Percentiles rank a stretch among this genome's conserved stretches.
Evolutionary conservation across 2,329 filamentous ascomycete genomes (phyloP).

Genomic region (Sphaerulina populicola): DNA sequence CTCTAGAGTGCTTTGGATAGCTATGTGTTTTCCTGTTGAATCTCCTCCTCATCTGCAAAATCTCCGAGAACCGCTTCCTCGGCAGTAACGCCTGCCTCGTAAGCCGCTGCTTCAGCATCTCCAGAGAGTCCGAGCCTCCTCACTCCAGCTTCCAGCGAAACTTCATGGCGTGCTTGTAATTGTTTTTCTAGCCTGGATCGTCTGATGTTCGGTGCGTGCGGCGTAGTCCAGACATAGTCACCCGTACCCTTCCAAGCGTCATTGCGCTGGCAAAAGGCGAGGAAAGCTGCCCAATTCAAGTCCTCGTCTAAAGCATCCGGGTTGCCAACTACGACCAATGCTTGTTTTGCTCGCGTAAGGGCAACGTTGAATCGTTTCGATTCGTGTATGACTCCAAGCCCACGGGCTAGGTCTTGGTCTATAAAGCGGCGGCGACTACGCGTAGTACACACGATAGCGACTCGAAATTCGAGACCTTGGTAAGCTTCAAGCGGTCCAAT

Average conservation of each 20-base stretch:
- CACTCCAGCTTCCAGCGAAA: background rate
- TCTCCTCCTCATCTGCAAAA: background rate
- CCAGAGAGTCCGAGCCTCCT: conserved; percentile 4
- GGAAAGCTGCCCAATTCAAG: conserved; percentile 21
- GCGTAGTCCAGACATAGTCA: conserved; percentile 6
- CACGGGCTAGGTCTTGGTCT: conserved; percentile 22
- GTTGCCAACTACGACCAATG: conserved; percentile 25
- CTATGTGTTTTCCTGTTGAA: too few species aligned
- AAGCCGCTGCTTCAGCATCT: conserved; percentile 3
- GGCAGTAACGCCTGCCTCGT: conserved; percentile 4
- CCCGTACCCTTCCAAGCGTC: conserved; percentile 7
- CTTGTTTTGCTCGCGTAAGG: conserved; percentile 24
- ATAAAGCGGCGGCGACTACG: conserved; percentile 24
- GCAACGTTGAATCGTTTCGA: conserved; percentile 25
- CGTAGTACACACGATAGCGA: conserved; percentile 26
- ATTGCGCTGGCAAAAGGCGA: conserved; percentile 23
- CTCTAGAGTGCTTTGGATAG: too few species aligned
- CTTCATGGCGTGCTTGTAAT: background rate
- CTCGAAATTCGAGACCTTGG: conserved; percentile 24
- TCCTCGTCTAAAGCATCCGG: conserved; percentile 20
- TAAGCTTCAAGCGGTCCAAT: conserved; percentile 27
- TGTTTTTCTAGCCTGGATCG: conserved; percentile 20
- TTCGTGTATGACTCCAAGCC: conserved; percentile 24
- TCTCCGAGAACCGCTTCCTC: conserved; percentile 2
- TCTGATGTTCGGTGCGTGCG: conserved; percentile 14